These are phyloP conservation scores for Cyberlindnera maritima DNA, from an alignment of 805 yeast species.

Conservation along the genomic window DNA sequence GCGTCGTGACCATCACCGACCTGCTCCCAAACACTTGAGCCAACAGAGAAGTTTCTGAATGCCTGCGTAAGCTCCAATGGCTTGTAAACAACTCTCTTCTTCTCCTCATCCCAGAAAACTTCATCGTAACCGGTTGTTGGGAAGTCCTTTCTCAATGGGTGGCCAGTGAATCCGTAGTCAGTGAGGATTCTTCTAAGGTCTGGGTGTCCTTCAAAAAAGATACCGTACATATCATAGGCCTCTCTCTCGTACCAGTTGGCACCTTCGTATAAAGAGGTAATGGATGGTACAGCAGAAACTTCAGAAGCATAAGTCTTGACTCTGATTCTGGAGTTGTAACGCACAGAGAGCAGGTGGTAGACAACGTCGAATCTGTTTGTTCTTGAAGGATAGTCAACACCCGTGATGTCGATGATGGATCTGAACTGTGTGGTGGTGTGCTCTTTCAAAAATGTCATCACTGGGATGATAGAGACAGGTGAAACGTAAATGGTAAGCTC, in stretches of 20 bases:
- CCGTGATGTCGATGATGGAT: slow-evolving; percentile 76
- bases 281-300: slow-evolving; percentile 75
- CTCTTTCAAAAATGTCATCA: slow-evolving; percentile 63
- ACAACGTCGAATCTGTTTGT: slow-evolving; percentile 84
- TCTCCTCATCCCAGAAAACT: slow-evolving; percentile 86
- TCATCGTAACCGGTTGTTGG: slow-evolving; percentile 92
- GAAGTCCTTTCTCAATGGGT: slow-evolving; percentile 88
- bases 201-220: slow-evolving; percentile 86
- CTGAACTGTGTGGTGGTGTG: slow-evolving; percentile 83
- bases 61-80: slow-evolving; percentile 91
- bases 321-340: slow-evolving; percentile 83
- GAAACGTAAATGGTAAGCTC: slow-evolving; percentile 75
- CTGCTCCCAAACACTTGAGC: slow-evolving; percentile 88
- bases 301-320: slow-evolving; percentile 88
- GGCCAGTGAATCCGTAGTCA: slow-evolving; percentile 91
- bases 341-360: slow-evolving; percentile 74
- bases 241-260: slow-evolving; percentile 92
- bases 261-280: slow-evolving; percentile 70
- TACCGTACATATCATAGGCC: slow-evolving; percentile 83
- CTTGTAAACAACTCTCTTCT: slow-evolving; percentile 84
- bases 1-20: slow-evolving; percentile 84
- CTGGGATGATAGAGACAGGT: slow-evolving; percentile 74
- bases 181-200: slow-evolving; percentile 88
- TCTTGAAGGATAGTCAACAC: slow-evolving; percentile 83
- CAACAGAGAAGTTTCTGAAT: slow-evolving; percentile 85